Evolutionary conservation across 257 asterid species (phyloP), one percentile per base, ranked within the genome.

Genomic region (Misopates orontium): DNA sequence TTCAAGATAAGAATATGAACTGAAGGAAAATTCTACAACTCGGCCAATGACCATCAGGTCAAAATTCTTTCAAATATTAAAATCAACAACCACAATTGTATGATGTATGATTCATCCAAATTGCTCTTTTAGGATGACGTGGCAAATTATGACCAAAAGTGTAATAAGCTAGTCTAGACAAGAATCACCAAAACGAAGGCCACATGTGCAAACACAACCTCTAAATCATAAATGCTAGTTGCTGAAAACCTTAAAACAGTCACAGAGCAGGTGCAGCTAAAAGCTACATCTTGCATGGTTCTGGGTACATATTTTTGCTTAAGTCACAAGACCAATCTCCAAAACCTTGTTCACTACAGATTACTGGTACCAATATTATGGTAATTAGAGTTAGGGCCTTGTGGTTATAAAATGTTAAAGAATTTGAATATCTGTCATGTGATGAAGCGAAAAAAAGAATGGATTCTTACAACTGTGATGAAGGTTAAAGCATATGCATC

Each of bases 171-270:
- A 6, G 2, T 28, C 36, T 28, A 6, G 2, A 6, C 6, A 28
- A 28, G 36, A 28, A 6, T 28, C 6, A 28, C 6, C 36, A 24
- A 51, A 51, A 51, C 32, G 10, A 59, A 28, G 60, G 23, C 49
- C 24, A 22, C 52, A 25, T 52, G 14, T 20, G 28, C 19, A 16
- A 21, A 22, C 50, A 53, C 1, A 36, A 62, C 56, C 68, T 60
- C 56, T 60, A 53, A 28, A 69, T 67, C 53, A 69, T n/a, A 60
- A 59, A 36, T 23, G 21, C 56, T 31, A 50, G 50, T 15, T 32
- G 36, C 39, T 13, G 42, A 18, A 50, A n/a, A 20, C 8, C 9
- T 16, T 9, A 54, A 13, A 10, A 57, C 1, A 32, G 32, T 22
- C 31, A 36, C 47, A 32, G 47, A 32, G 8, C 47, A 57, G 25